Percentiles rank a stretch among this genome's conserved stretches.
Conservation (phyloP, 495 filamentous ascomycete species). For the Emericellopsis terricola region DNA sequence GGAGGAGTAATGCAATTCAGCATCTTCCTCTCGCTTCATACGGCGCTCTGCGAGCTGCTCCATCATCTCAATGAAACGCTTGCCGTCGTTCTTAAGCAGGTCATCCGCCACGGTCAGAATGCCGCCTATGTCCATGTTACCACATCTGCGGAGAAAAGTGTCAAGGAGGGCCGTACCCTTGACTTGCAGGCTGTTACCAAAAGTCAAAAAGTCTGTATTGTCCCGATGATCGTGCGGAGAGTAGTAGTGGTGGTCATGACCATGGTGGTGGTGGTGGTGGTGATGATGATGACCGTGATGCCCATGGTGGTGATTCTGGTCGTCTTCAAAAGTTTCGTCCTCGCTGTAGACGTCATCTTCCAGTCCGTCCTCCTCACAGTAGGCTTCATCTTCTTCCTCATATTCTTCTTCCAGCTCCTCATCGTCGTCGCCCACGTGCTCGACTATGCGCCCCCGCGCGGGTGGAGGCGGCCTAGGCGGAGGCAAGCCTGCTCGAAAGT, state of each 20-base stretch:
- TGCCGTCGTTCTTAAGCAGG: slow-evolving; percentile 94
- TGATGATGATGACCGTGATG: too few species aligned
- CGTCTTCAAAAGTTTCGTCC: slow-evolving; percentile 36
- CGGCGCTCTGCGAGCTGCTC: slow-evolving; percentile 93
- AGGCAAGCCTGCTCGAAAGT: too few species aligned
- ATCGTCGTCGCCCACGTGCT: slow-evolving; percentile 39
- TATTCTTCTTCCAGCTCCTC: slow-evolving; percentile 50
- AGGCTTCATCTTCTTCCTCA: slow-evolving; percentile 33
- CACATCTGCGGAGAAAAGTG: slow-evolving; percentile 18
- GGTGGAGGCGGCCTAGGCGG: slow-evolving; percentile 36
- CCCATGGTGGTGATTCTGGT: too few species aligned
- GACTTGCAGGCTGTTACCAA: slow-evolving; percentile 90
- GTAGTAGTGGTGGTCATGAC: slow-evolving; percentile 27
- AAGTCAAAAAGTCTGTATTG: slow-evolving; percentile 76
- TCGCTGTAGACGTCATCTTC: slow-evolving; percentile 35
- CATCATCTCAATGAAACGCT: slow-evolving; percentile 99
- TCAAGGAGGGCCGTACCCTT: slow-evolving; percentile 52
- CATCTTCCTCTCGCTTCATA: slow-evolving; percentile 92
- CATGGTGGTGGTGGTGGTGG: slow-evolving; percentile 39
- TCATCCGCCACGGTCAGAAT: slow-evolving; percentile 98
- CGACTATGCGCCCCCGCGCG: slow-evolving; percentile 34
- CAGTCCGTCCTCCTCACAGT: too few species aligned
- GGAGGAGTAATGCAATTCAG: slow-evolving; percentile 47
- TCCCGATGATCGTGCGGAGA: slow-evolving; percentile 35
- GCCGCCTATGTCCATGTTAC: slow-evolving; percentile 47